Evolutionary conservation across 2,329 filamentous ascomycete genomes (phyloP).

Genomic region (Didymella lethalis): DNA sequence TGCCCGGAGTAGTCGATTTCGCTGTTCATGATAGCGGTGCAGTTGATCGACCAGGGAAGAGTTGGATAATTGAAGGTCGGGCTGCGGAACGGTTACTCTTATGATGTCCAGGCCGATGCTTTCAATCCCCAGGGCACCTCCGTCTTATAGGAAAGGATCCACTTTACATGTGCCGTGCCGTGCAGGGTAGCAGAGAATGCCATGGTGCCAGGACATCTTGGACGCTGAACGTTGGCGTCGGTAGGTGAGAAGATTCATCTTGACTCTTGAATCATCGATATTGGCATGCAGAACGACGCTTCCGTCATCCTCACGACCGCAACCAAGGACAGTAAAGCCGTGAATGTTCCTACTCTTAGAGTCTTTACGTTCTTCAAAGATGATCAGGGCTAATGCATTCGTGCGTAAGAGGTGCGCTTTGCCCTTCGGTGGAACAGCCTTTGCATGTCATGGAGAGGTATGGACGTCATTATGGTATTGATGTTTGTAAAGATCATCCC

Average conservation of each 20-base stretch:
- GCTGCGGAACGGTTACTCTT: neutral
- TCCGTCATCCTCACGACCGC: neutral
- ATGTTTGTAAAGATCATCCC: neutral
- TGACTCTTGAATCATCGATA: neutral
- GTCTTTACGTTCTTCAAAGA: no score
- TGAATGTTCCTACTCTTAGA: neutral
- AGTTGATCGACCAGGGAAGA: neutral
- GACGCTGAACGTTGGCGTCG: slow-evolving; percentile 20
- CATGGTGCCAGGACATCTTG: slow-evolving; percentile 23
- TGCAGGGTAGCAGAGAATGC: slow-evolving; percentile 26
- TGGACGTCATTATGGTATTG: neutral
- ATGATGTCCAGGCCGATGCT: neutral
- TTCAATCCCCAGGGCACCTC: neutral
- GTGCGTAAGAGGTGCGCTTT: neutral
- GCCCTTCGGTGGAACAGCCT: neutral
- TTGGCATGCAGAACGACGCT: slow-evolving; percentile 1
- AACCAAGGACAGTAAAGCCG: neutral
- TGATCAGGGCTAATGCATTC: no score
- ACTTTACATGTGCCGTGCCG: slow-evolving; percentile 6
- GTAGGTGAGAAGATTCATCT: slow-evolving; percentile 8
- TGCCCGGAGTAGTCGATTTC: slow-evolving; percentile 6
- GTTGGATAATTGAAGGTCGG: neutral
- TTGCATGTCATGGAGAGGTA: neutral
- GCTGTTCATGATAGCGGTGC: neutral
- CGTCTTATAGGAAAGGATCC: slow-evolving; percentile 9